Evolutionary conservation across 169 alveolate genomes (phyloP).

Genomic region (Eimeria brunetti): DNA sequence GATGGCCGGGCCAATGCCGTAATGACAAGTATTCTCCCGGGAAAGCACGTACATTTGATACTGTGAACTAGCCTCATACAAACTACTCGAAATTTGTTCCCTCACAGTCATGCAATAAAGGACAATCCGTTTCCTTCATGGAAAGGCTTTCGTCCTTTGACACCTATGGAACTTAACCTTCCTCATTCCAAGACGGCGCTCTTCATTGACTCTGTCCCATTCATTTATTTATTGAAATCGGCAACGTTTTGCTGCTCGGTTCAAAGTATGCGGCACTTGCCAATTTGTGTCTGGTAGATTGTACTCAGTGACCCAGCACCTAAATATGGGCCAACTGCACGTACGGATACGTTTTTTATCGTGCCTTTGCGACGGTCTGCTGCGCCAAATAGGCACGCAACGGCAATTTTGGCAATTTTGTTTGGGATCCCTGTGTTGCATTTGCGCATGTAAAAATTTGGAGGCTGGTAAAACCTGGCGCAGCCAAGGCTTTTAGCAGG

Average conservation of each 20-base stretch:
- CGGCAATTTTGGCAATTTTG: background rate
- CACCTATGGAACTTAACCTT: background rate
- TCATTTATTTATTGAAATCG: background rate
- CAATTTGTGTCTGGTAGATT: background rate
- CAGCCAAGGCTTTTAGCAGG: background rate
- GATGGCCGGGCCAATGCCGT: background rate
- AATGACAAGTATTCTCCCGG: background rate
- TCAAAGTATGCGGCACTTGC: background rate
- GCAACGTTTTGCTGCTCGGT: background rate
- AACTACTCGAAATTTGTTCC: background rate
- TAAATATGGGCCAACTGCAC: background rate
- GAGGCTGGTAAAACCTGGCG: background rate
- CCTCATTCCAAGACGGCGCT: background rate
- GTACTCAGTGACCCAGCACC: background rate
- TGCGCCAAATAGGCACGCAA: background rate
- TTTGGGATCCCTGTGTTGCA: background rate
- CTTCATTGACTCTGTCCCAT: background rate
- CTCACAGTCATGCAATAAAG: background rate
- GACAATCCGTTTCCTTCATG: slow-evolving; percentile 7
- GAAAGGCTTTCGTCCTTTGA: slow-evolving; percentile 4
- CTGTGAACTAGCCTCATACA: background rate
- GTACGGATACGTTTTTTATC: background rate
- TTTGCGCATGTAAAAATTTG: background rate
- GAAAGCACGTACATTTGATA: background rate
- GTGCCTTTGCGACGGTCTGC: background rate